Conservation (phyloP, 2,329 filamentous ascomycete species). For the Xylogone sp. region DNA sequence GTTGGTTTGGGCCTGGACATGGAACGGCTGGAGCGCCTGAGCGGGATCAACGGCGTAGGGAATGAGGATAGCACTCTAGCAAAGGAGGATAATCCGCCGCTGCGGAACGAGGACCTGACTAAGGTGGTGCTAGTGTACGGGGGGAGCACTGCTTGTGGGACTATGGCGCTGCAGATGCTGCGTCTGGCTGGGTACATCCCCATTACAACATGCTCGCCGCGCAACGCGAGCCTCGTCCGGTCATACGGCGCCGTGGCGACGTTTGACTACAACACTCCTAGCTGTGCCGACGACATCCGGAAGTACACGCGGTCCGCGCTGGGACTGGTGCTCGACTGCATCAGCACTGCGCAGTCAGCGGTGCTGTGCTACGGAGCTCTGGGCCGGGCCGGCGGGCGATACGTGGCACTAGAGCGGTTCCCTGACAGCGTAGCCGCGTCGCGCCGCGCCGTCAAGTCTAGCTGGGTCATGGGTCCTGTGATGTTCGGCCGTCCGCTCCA, state of each 20-base stretch:
- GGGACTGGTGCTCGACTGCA: conserved; percentile 34
- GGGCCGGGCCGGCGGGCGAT: conserved; percentile 29
- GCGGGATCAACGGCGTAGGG: conserved; percentile 5
- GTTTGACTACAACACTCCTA: conserved; percentile 36
- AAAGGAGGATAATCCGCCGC: too few relatives aligned
- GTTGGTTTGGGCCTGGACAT: conserved; percentile 16
- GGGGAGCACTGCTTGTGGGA: conserved; percentile 39
- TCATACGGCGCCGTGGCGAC: conserved; percentile 34
- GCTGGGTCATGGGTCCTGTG: too few relatives aligned
- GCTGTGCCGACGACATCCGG: conserved; percentile 31
- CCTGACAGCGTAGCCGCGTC: too few relatives aligned
- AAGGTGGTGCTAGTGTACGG: conserved; percentile 39
- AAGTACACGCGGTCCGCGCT: conserved; percentile 34
- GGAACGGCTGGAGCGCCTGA: conserved; percentile 14
- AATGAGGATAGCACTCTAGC: too few relatives aligned
- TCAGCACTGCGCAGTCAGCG: conserved; percentile 28
- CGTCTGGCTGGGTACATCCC: conserved; percentile 20
- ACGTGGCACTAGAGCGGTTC: conserved; percentile 11
- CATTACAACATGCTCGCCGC: conserved; percentile 33
- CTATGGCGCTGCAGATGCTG: conserved; percentile 40
- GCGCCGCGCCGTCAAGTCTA: too few relatives aligned
- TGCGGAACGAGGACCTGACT: background rate
- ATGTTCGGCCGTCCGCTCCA: too few relatives aligned
- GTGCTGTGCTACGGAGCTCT: conserved; percentile 34
- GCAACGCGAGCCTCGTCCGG: conserved; percentile 33